Base-by-base conservation (phyloP, 352 stramenopile species). In the Globisporangium echinulatum region DNA sequence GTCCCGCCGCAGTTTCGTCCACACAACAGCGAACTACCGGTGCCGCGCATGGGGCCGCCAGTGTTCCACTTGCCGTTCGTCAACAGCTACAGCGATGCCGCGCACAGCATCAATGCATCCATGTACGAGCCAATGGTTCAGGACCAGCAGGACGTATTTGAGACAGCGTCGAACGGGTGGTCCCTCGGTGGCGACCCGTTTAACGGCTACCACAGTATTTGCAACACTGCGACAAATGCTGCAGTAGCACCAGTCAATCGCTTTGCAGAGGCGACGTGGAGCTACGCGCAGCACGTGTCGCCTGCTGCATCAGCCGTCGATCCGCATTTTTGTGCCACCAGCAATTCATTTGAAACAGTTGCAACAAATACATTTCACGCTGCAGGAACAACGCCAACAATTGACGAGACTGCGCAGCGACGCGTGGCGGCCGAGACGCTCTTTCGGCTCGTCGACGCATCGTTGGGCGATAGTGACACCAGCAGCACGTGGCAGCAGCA, bases 261-360 rank as follows among this genome's bases (percentile, higher is more conserved):
- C 49, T 67, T 67, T 37, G 61, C 36, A 0, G 40, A 52, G 17
- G n/a, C 44, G 19, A 63, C 52, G 42, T 67, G 61, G 61, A 63
- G 36, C 5, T 50, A 43, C 10, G 56, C 52, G 37, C 61, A 63
- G n/a, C 61, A 67, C 43, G 57, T 54, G 15, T 57, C 61, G 7
- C 40, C 50, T 13, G 63, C 63, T 5, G 58, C 53, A 4, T 58
- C 63, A 8, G 8, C 52, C 11, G 63, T 68, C 54, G 25, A 50
- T 48, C 43, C 62, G 17, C 52, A 52, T 33, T 33, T 33, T 33
- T 33, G 25, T 33, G 25, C 25, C 25, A 33, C 25, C 25, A 33
- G 25, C 25, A 33, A 33, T 3, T 33, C 25, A 2, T 33, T 33
- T 33, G 25, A 33, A 33, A 33, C 25, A 3, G 25, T 33, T 33